Percentiles rank a stretch among this genome's conserved stretches.
Evolutionary conservation across 2,329 filamentous ascomycete genomes (phyloP).

Genomic region (Nothopassalora personata): DNA sequence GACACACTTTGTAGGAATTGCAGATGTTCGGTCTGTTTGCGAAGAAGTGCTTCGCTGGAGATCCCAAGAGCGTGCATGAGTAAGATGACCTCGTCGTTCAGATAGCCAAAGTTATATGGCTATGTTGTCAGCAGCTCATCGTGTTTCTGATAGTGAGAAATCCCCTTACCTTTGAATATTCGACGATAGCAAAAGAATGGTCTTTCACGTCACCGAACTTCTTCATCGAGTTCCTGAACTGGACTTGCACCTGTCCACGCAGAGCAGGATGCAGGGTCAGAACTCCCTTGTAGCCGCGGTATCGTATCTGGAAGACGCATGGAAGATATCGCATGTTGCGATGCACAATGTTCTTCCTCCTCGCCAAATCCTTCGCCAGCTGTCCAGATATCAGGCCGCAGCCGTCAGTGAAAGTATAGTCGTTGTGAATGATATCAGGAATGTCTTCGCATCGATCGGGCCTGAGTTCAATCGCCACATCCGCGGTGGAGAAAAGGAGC

Average conservation of each 20-base stretch:
- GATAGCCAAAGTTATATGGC: slow-evolving; percentile 3
- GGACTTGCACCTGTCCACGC: not conserved
- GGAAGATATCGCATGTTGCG: slow-evolving; percentile 1
- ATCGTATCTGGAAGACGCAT: slow-evolving; percentile 4
- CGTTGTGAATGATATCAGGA: not conserved
- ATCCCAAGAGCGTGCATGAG: slow-evolving; percentile 3
- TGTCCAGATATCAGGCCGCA: not conserved
- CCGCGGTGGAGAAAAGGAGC: slow-evolving; percentile 2
- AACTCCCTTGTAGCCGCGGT: slow-evolving; percentile 5
- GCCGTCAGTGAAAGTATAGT: slow-evolving; percentile 3
- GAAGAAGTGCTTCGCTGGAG: not conserved
- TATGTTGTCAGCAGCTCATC: not conserved
- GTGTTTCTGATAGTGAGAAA: not conserved
- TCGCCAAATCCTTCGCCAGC: not conserved
- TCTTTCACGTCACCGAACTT: slow-evolving; percentile 4
- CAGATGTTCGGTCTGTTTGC: not conserved
- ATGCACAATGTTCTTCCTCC: not conserved
- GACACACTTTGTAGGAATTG: not conserved
- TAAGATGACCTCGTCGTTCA: slow-evolving; percentile 8
- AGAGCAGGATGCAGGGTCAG: not conserved
- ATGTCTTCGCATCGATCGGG: slow-evolving; percentile 1
- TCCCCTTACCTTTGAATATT: not conserved
- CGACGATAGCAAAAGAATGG: slow-evolving; percentile 3
- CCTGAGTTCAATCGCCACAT: not conserved
- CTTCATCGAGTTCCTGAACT: not conserved